Base-by-base conservation (phyloP, 495 filamentous ascomycete genomes). In the Stereocaulon alpinum region DNA sequence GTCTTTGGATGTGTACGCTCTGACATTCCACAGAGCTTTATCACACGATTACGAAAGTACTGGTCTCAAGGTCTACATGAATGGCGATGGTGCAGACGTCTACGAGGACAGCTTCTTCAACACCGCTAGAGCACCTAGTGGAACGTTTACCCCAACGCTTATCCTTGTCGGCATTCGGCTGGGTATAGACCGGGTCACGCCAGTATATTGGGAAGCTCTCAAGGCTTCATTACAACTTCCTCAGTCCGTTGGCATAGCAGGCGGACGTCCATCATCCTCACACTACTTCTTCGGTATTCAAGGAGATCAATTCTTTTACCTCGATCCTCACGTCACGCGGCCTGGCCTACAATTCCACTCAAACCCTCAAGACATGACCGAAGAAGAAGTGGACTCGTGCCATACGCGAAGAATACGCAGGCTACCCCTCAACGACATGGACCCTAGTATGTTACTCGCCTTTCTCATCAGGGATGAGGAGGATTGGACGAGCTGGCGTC, bases 261-360 rank as follows among this genome's bases (percentile, higher is more conserved):
- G 92, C 37, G 94, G 94, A 52, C 88, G 94, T 18, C 93, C 94
- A 29, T 92, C 89, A 4, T 89, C 89, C 22, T 96, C 91, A 0
- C 94, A 96, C 70, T 99, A 97, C 68, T 99, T 99, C 67, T 76
- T 97, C 57, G 94, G 91, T n/a, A 82, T 85, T n/a, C 94, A 99
- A 72, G 88, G 86, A 30, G 80, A 86, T 47, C 76, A 85, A 63
- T 81, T 97, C 61, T 99, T 97, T 74, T 99, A 96, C 71, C 83
- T 97, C 10, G 94, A 99, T 64, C 94, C 93, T 14, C 94, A 99
- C 64, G 76, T 79, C 58, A 92, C 88, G 1, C 82, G 87, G 42
- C 84, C 81, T 14, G 78, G 82, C 1, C 73, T 93, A 14, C 83
- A 82, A 2, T 79, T 81, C 54, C 77, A 76, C 56, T 63, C 71